Percentiles rank a stretch among this genome's conserved stretches.
Evolutionary conservation across 306 rosid genomes (phyloP).

Genomic region (Astragalus glycyphyllos): DNA sequence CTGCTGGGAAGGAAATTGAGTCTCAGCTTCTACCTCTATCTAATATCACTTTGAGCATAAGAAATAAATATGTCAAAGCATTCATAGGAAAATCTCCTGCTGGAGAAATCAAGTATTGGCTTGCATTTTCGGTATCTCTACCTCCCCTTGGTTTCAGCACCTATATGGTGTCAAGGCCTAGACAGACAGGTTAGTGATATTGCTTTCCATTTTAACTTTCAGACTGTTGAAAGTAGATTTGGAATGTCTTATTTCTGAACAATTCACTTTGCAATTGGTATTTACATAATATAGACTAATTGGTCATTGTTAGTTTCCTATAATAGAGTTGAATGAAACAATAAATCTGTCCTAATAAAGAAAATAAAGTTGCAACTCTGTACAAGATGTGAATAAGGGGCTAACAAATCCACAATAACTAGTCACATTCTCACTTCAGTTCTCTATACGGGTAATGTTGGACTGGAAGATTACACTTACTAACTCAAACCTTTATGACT

Average conservation of each 20-base stretch:
- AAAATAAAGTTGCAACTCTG: neutral
- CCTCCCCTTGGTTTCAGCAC: slow-evolving; percentile 91
- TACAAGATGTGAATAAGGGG: neutral
- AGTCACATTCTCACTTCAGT: neutral
- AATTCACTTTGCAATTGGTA: neutral
- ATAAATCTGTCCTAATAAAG: neutral
- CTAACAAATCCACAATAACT: neutral
- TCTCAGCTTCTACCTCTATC: slow-evolving; percentile 78
- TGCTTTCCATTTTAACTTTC: slow-evolving; percentile 33
- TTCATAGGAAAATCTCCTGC: slow-evolving; percentile 61
- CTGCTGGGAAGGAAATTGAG: slow-evolving; percentile 69
- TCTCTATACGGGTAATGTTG: slow-evolving; percentile 27
- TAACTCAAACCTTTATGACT: slow-evolving; percentile 37
- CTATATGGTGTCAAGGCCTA: slow-evolving; percentile 60
- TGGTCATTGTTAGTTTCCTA: neutral
- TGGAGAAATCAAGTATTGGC: slow-evolving; percentile 61
- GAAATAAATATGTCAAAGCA: slow-evolving; percentile 61
- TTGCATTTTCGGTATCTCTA: slow-evolving; percentile 76
- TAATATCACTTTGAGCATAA: slow-evolving; percentile 52
- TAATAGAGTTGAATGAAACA: neutral
- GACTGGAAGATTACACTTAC: slow-evolving; percentile 24
- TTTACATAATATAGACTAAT: neutral
- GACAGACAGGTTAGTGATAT: slow-evolving; percentile 45
- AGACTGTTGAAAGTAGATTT: slow-evolving; percentile 4
- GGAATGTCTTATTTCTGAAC: neutral